A percentile compares a stretch with the other conserved stretches of the same genome.
Evolutionary conservation across 192 early-diverging fungal genomes (phyloP).

Genomic region (Diversispora epigaea): DNA sequence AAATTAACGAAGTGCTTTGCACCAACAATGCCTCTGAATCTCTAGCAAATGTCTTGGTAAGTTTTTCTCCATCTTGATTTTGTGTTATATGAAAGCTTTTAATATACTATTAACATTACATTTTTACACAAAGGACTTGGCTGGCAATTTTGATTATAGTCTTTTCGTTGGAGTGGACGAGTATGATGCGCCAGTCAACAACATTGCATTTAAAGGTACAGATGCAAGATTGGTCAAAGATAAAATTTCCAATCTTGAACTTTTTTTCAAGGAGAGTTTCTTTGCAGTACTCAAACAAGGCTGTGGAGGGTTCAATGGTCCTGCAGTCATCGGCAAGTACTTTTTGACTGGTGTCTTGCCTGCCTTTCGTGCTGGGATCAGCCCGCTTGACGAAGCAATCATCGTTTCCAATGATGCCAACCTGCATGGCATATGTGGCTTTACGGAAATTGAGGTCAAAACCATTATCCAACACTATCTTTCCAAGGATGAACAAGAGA

Average conservation of each 20-base stretch:
- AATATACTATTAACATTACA: slow-evolving; percentile 26
- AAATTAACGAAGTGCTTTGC: slow-evolving; percentile 20
- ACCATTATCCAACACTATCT: slow-evolving; percentile 40
- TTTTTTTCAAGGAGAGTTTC: slow-evolving; percentile 38
- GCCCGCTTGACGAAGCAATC: slow-evolving; percentile 37
- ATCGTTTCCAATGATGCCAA: slow-evolving; percentile 34
- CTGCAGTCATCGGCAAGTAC: slow-evolving; percentile 39
- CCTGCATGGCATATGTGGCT: slow-evolving; percentile 44
- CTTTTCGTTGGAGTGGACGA: slow-evolving; percentile 43
- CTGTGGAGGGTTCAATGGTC: slow-evolving; percentile 33
- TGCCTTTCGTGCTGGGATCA: slow-evolving; percentile 37
- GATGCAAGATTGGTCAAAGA: slow-evolving; percentile 30
- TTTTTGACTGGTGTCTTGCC: slow-evolving; percentile 40
- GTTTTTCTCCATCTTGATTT: slow-evolving; percentile 10
- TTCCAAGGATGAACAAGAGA: slow-evolving; percentile 34
- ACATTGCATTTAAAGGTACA: slow-evolving; percentile 35
- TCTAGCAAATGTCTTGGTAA: slow-evolving; percentile 26
- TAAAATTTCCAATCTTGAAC: slow-evolving; percentile 34
- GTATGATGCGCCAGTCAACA: slow-evolving; percentile 40
- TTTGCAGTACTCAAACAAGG: slow-evolving; percentile 39
- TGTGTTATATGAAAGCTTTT: slow-evolving; percentile 3
- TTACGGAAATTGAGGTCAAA: slow-evolving; percentile 41
- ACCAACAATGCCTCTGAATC: slow-evolving; percentile 21
- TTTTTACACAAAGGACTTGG: slow-evolving; percentile 34
- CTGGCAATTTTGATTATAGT: slow-evolving; percentile 32